Evolutionary conservation across 2,329 filamentous ascomycete genomes (phyloP).

Genomic region (Pseudogymnoascus sp.): DNA sequence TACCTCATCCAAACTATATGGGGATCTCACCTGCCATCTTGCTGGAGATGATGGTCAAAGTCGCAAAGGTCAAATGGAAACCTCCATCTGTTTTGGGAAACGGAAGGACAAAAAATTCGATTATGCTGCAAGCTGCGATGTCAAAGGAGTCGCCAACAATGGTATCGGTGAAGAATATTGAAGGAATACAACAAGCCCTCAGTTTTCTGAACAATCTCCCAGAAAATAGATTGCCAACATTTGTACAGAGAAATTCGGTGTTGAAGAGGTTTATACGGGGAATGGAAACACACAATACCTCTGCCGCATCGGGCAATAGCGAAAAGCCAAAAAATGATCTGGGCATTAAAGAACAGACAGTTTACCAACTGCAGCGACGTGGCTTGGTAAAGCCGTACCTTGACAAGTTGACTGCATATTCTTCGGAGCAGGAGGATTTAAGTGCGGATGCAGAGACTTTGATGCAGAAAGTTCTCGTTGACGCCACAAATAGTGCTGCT

Average conservation of each 20-base stretch:
- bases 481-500: background rate
- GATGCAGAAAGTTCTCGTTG: background rate
- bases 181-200: background rate
- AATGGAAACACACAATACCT: background rate
- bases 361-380: slow-evolving; percentile 2
- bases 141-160: background rate
- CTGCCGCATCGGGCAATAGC: too few relatives aligned
- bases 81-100: background rate
- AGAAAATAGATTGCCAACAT: background rate
- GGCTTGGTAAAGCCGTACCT: background rate
- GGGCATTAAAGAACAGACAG: slow-evolving; percentile 3
- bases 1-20: background rate
- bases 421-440: background rate
- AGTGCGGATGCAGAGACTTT: background rate
- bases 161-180: background rate
- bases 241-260: background rate
- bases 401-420: background rate
- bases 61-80: background rate
- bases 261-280: background rate
- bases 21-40: background rate
- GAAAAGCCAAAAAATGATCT: background rate
- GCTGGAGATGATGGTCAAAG: background rate
- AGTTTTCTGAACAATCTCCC: background rate
- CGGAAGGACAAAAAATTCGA: background rate
- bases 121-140: background rate